These are phyloP conservation scores for Diaporthe amygdali DNA, from an alignment of 2,329 filamentous ascomycete species.

Conservation along the genomic window DNA sequence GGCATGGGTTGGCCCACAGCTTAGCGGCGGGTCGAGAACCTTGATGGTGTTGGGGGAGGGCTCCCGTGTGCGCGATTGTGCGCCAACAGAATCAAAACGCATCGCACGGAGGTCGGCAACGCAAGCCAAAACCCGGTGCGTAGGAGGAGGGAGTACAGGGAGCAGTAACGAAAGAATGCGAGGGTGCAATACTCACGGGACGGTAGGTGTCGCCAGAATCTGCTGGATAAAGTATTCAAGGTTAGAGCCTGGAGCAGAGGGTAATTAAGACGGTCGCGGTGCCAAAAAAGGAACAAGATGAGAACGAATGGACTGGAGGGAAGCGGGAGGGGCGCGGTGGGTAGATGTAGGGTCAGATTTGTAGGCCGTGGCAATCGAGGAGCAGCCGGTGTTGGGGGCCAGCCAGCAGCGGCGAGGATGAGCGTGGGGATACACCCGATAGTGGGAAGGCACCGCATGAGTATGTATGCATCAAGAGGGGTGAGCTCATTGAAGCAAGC, in stretches of 20 bases:
- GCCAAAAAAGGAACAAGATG: slow-evolving; percentile 11
- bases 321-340: slow-evolving; percentile 19
- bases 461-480: slow-evolving; percentile 21
- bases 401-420: slow-evolving; percentile 2
- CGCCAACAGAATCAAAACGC: neutral
- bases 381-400: slow-evolving; percentile 14
- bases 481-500: slow-evolving; percentile 9
- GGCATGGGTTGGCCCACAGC: slow-evolving; percentile 9
- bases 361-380: slow-evolving; percentile 22
- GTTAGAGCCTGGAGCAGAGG: slow-evolving; percentile 43
- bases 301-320: slow-evolving; percentile 13
- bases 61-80: neutral
- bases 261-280: slow-evolving; percentile 1
- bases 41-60: slow-evolving; percentile 14
- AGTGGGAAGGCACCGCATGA: slow-evolving; percentile 19
- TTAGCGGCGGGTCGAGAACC: slow-evolving; percentile 15
- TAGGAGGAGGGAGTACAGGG: neutral
- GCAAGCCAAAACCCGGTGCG: neutral
- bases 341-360: slow-evolving; percentile 22
- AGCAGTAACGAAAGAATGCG: neutral
- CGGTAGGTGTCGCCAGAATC: slow-evolving; percentile 67
- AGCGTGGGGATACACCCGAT: slow-evolving; percentile 24
- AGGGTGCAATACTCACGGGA: slow-evolving; percentile 52
- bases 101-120: neutral
- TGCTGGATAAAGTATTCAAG: slow-evolving; percentile 48